These are phyloP conservation scores for Boletus reticuloceps DNA, from an alignment of 768 basidiomycete species.

Conservation along the genomic window DNA sequence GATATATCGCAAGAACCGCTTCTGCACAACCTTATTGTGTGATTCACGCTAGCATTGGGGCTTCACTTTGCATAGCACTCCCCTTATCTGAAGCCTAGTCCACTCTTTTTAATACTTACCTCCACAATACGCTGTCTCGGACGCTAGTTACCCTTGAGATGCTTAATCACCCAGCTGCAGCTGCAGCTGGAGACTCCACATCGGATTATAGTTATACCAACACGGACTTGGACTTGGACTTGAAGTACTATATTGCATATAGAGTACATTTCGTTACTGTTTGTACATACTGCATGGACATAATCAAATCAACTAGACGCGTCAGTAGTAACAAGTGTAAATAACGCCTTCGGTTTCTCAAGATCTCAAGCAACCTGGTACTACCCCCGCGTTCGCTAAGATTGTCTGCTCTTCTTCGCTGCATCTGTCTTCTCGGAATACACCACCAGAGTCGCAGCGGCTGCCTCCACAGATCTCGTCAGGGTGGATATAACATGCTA, in stretches of 20 bases:
- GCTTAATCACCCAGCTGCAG: background rate
- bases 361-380: background rate
- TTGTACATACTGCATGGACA: no score
- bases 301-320: slow-evolving; percentile 12
- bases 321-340: slow-evolving; percentile 24
- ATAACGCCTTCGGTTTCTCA: slow-evolving; percentile 21
- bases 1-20: slow-evolving; percentile 11
- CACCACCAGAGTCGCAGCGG: background rate
- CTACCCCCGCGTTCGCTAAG: slow-evolving; percentile 10
- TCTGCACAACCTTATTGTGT: slow-evolving; percentile 15
- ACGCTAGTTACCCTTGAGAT: background rate
- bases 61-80: background rate
- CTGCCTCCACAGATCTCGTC: slow-evolving; percentile 1
- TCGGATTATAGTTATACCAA: background rate
- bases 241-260: no score
- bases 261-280: no score
- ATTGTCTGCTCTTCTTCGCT: slow-evolving; percentile 16
- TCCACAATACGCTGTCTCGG: background rate
- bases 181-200: background rate
- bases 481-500: slow-evolving; percentile 49
- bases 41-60: slow-evolving; percentile 7
- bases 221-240: no score
- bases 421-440: slow-evolving; percentile 5
- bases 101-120: slow-evolving; percentile 9
- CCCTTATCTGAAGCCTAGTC: background rate